Evolutionary conservation across 2,329 filamentous ascomycete species (phyloP).

Genomic region (Ophiocordyceps camponoti-saundersi): DNA sequence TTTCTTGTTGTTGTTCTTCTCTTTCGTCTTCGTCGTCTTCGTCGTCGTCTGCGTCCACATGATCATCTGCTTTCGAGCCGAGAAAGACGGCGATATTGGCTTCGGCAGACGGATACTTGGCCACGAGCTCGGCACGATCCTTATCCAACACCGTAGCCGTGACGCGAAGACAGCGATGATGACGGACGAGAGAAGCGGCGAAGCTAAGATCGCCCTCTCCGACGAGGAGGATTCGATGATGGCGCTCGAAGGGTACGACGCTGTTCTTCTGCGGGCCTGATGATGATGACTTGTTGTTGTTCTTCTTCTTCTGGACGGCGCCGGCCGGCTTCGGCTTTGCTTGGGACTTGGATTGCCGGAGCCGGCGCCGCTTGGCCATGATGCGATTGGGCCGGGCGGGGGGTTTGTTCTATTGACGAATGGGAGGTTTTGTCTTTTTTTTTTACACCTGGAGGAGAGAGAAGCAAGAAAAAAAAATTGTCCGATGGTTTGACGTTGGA

Average conservation of each 20-base stretch:
- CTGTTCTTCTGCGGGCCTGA: no score
- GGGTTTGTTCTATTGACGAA: no score
- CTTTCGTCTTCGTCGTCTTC: slow-evolving; percentile 1
- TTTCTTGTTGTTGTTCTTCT: slow-evolving; percentile 1
- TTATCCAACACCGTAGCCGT: slow-evolving; percentile 55
- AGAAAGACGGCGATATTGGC: slow-evolving; percentile 37
- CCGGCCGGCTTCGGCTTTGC: slow-evolving; percentile 3
- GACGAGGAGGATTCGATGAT: slow-evolving; percentile 55
- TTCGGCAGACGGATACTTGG: slow-evolving; percentile 59
- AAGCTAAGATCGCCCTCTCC: slow-evolving; percentile 76
- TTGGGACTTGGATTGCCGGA: slow-evolving; percentile 5
- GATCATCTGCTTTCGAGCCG: slow-evolving; percentile 8
- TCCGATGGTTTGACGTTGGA: no score
- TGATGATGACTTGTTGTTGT: slow-evolving; percentile 22
- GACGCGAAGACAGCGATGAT: slow-evolving; percentile 49
- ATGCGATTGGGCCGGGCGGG: background rate
- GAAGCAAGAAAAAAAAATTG: no score
- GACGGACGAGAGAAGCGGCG: slow-evolving; percentile 44
- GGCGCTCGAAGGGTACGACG: slow-evolving; percentile 53
- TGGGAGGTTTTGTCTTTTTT: no score
- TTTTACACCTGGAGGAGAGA: no score
- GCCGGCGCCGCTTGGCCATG: slow-evolving; percentile 7
- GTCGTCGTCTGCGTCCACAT: slow-evolving; percentile 8
- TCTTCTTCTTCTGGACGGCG: slow-evolving; percentile 5
- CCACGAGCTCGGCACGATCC: slow-evolving; percentile 34